Percentiles rank a stretch among this genome's conserved stretches.
phyloP scores from a whole-genome alignment of 2,329 filamentous ascomycete genomes.

The Amylocarpus encephaloides region DNA sequence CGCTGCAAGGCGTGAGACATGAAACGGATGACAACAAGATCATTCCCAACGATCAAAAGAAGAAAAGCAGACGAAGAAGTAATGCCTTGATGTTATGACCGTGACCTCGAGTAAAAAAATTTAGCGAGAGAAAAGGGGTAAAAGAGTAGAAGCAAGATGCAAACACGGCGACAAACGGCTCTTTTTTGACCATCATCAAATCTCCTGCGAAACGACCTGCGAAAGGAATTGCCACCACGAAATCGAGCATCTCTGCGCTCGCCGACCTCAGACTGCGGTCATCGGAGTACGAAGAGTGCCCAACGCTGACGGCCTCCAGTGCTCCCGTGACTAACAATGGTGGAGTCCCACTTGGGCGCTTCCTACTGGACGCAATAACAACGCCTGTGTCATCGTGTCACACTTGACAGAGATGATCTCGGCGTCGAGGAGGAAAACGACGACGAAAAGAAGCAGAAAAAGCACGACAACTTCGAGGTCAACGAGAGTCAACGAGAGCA shows the following conservation, averaged over 20 bases:
- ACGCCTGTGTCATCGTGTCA: constrained; percentile 10
- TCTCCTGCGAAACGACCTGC: no score
- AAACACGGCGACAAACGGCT: no score
- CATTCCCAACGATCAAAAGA: background rate
- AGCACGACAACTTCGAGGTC: constrained; percentile 10
- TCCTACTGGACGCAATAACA: constrained; percentile 12
- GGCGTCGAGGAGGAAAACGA: constrained; percentile 11
- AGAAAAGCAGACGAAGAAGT: background rate
- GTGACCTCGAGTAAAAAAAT: background rate
- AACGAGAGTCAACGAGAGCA: constrained; percentile 6
- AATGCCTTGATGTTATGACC: no score
- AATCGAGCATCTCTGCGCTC: background rate
- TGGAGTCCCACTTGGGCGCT: constrained; percentile 12
- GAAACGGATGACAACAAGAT: background rate
- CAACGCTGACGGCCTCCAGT: constrained; percentile 29
- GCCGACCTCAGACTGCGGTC: background rate
- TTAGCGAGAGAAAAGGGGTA: background rate
- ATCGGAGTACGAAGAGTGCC: constrained; percentile 30
- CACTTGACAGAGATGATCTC: background rate
- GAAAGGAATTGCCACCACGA: background rate
- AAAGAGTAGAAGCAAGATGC: background rate
- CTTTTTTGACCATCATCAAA: no score
- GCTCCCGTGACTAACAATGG: constrained; percentile 3
- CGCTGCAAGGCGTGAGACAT: constrained; percentile 3
- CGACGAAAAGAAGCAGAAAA: constrained; percentile 13